Conservation (phyloP, 2,329 filamentous ascomycete genomes). For the Cylindrodendrum hubeiense region DNA sequence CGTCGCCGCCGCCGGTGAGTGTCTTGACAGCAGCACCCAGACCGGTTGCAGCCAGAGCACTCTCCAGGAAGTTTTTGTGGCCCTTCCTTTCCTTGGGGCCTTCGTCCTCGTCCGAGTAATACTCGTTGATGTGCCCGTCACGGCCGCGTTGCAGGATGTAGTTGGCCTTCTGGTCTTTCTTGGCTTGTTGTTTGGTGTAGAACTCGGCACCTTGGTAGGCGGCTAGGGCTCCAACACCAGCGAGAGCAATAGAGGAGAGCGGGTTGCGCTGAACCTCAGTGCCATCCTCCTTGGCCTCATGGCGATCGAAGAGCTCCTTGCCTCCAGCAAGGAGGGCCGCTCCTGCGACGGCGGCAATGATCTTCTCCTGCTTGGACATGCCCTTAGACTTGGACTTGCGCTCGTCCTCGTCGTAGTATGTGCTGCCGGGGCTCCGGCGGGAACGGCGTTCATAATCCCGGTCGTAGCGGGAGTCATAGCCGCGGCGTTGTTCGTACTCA, state of each 20-base stretch:
- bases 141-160: constrained; percentile 66
- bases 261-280: constrained; percentile 68
- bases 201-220: constrained; percentile 73
- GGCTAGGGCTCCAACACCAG: constrained; percentile 73
- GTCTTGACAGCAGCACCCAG: constrained; percentile 72
- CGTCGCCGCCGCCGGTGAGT: constrained; percentile 63
- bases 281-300: constrained; percentile 66
- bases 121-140: constrained; percentile 64
- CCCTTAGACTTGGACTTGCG: constrained; percentile 58
- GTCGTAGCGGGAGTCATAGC: constrained; percentile 63
- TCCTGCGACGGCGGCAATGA: constrained; percentile 74
- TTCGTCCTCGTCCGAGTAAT: constrained; percentile 70
- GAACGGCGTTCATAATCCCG: constrained; percentile 59
- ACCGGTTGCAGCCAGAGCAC: constrained; percentile 71
- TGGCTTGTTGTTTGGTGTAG: constrained; percentile 71
- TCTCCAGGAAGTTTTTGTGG: constrained; percentile 74
- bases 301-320: constrained; percentile 75
- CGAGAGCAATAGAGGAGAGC: constrained; percentile 70
- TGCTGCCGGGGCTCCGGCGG: constrained; percentile 60
- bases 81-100: constrained; percentile 68
- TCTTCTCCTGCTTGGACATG: constrained; percentile 73
- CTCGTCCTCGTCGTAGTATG: constrained; percentile 71
- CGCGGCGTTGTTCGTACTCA: constrained; percentile 58
- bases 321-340: constrained; percentile 74
- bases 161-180: constrained; percentile 67